A percentile compares a stretch with the other conserved stretches of the same genome.
Conservation (phyloP, 306 rosid genomes). For the Citrullus mucosospermus region DNA sequence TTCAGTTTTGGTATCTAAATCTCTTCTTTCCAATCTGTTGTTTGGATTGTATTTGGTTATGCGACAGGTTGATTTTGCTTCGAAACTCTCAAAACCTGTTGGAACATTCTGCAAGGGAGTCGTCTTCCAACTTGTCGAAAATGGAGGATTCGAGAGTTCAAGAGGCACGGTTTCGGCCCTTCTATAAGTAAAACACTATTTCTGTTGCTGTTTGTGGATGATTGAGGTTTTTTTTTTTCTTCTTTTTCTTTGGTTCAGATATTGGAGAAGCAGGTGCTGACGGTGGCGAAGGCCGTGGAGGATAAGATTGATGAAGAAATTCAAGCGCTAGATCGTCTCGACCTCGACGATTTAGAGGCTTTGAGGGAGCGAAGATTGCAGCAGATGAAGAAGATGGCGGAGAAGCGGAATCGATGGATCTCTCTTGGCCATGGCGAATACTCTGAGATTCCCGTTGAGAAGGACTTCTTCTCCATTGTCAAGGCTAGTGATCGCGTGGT, state of each 20-base stretch:
- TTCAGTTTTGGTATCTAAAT: not conserved
- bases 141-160: conserved; percentile 56
- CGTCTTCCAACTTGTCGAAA: conserved; percentile 12
- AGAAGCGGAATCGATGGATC: conserved; percentile 90
- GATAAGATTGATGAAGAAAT: conserved; percentile 88
- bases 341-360: conserved; percentile 62
- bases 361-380: conserved; percentile 81
- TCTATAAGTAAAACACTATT: not conserved
- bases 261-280: conserved; percentile 66
- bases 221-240: not conserved
- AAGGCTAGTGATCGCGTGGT: conserved; percentile 99
- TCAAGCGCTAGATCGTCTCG: conserved; percentile 74
- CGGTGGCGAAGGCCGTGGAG: conserved; percentile 81
- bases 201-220: not conserved
- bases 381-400: conserved; percentile 98
- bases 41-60: not conserved
- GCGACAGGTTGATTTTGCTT: not conserved
- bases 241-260: conserved; percentile 18
- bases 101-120: conserved; percentile 5
- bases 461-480: conserved; percentile 83
- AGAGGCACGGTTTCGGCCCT: conserved; percentile 28
- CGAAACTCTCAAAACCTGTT: not conserved
- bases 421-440: conserved; percentile 82
- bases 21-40: not conserved
- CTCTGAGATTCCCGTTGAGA: conserved; percentile 64